A percentile compares a stretch with the other conserved stretches of the same genome.
Evolutionary conservation across 768 basidiomycete genomes (phyloP).

Genomic region (Podaxis sp.): DNA sequence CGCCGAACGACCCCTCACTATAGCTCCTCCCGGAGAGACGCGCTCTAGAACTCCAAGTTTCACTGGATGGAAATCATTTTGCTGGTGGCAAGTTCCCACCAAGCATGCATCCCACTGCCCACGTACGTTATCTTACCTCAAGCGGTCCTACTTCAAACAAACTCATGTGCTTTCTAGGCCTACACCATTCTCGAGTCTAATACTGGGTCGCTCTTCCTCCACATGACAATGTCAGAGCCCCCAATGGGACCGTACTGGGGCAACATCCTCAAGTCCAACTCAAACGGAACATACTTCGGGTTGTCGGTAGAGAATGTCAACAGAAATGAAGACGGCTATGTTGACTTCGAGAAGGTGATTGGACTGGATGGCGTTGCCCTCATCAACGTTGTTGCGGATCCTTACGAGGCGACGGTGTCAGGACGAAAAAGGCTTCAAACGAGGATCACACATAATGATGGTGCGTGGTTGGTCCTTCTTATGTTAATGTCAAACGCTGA

Average conservation of each 20-base stretch:
- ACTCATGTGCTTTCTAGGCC: conserved; percentile 45
- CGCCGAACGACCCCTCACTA: conserved; percentile 1
- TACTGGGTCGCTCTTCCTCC: conserved; percentile 91
- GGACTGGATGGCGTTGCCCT: conserved; percentile 95
- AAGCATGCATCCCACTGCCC: conserved; percentile 84
- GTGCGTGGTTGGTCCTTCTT: conserved; percentile 37
- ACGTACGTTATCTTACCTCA: conserved; percentile 49
- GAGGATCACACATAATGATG: conserved; percentile 96
- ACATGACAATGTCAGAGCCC: conserved; percentile 85
- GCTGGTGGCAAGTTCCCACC: conserved; percentile 90
- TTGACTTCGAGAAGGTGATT: conserved; percentile 97
- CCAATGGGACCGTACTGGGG: conserved; percentile 79
- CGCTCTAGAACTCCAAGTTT: conserved; percentile 85
- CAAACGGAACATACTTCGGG: conserved; percentile 96
- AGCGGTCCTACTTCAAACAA: not conserved
- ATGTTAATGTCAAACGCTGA: conserved; percentile 9
- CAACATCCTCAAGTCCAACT: conserved; percentile 92
- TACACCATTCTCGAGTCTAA: conserved; percentile 95
- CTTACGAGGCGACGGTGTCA: conserved; percentile 68
- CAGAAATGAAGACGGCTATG: conserved; percentile 82
- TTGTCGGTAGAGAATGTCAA: conserved; percentile 87
- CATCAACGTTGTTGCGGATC: conserved; percentile 86
- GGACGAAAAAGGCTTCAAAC: conserved; percentile 77
- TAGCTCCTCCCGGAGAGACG: conserved; percentile 54
- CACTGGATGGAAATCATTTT: conserved; percentile 85